Evolutionary conservation across 305 asterid species (phyloP).

Genomic region (Plantago rigida): DNA sequence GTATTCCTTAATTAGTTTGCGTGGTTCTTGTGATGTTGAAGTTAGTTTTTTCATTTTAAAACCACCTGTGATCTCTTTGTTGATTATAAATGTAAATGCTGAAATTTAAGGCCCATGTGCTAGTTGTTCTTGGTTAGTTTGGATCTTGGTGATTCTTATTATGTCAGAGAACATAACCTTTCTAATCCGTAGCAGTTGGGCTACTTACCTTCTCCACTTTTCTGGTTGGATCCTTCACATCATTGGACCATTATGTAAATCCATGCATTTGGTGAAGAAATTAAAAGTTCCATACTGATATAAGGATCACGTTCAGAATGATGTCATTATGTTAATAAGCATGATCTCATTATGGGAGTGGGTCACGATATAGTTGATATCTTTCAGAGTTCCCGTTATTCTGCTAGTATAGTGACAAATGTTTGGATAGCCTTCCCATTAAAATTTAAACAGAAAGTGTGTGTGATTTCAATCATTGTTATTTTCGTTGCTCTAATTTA

Average conservation of each 20-base stretch:
- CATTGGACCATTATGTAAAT: neutral
- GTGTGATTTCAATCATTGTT: constrained; percentile 3
- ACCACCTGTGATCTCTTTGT: neutral
- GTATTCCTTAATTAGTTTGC: constrained; percentile 5
- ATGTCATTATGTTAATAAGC: neutral
- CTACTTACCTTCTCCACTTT: neutral
- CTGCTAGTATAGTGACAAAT: neutral
- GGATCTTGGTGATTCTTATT: neutral
- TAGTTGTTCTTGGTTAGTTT: constrained; percentile 6
- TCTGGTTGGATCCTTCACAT: neutral
- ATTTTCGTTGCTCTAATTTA: constrained; percentile 14
- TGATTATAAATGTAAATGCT: neutral
- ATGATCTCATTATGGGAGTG: neutral
- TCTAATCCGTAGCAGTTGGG: neutral
- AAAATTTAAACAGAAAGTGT: neutral
- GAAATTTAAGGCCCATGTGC: neutral
- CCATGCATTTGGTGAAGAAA: neutral
- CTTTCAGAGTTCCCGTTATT: neutral
- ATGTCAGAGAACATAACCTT: neutral
- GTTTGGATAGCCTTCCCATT: neutral
- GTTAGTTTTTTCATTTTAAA: neutral
- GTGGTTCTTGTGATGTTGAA: constrained; percentile 15
- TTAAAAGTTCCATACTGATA: neutral
- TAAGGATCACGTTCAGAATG: too few relatives aligned
- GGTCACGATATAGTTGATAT: constrained; percentile 9